phyloP scores from a whole-genome alignment of 192 early-diverging fungal genomes.

The Mortierella alpina region DNA sequence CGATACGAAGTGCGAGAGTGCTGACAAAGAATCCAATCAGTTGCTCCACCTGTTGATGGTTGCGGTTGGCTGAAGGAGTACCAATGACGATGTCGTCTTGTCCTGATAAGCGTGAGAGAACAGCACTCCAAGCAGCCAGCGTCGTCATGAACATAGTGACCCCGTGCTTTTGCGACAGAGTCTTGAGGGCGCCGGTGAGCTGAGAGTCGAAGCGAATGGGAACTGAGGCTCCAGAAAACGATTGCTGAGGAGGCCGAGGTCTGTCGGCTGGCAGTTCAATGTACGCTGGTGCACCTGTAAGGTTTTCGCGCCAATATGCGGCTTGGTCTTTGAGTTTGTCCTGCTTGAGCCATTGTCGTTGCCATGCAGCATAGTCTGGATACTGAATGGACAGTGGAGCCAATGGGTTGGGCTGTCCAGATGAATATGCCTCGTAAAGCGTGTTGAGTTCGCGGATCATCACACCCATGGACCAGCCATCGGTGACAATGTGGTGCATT shows the following conservation, averaged over 20 bases:
- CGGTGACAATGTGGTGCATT: too few species aligned
- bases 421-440: not conserved
- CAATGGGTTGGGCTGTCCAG: not conserved
- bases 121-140: slow-evolving; percentile 3
- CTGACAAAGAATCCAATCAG: slow-evolving; percentile 18
- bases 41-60: not conserved
- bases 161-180: not conserved
- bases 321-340: not conserved
- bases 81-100: slow-evolving; percentile 16
- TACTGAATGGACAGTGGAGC: not conserved
- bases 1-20: slow-evolving; percentile 1
- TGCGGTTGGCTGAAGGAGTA: slow-evolving; percentile 7
- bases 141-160: slow-evolving; percentile 5
- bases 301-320: too few species aligned
- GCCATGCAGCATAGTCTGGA: slow-evolving; percentile 1
- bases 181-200: not conserved
- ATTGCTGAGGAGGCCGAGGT: too few species aligned
- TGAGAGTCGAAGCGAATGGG: not conserved
- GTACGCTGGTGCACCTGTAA: too few species aligned
- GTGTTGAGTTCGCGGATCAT: too few species aligned
- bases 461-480: too few species aligned
- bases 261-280: too few species aligned
- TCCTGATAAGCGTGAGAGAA: not conserved
- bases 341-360: not conserved
- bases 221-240: not conserved